Percentiles rank a stretch among this genome's conserved stretches.
Evolutionary conservation across 306 rosid species (phyloP).

Genomic region (Vigna radiata): DNA sequence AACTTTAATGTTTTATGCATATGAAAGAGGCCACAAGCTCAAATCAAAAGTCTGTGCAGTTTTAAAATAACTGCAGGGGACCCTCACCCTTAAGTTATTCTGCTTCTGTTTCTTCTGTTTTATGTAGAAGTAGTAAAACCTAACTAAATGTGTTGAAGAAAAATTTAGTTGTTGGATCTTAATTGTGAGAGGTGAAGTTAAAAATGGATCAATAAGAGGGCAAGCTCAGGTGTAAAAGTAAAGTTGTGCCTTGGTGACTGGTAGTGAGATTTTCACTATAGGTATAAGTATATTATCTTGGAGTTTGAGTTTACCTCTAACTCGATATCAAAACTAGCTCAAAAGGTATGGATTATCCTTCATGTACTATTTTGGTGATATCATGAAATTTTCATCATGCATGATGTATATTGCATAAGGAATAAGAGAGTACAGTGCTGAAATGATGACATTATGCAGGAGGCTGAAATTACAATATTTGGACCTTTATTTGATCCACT

Average conservation of each 20-base stretch:
- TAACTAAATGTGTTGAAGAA: background rate
- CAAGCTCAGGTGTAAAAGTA: background rate
- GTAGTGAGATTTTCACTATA: background rate
- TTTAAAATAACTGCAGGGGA: background rate
- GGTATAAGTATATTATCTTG: background rate
- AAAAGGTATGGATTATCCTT: background rate
- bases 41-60: background rate
- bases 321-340: background rate
- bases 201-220: background rate
- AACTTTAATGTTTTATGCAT: too few species aligned
- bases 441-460: conserved; percentile 35
- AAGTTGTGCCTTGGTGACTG: background rate
- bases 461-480: conserved; percentile 49
- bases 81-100: background rate
- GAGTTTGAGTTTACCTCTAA: background rate
- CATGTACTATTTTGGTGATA: too few species aligned
- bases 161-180: background rate
- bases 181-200: background rate
- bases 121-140: background rate
- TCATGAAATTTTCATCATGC: too few species aligned
- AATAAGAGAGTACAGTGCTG: background rate
- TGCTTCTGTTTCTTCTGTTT: background rate
- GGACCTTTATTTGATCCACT: conserved; percentile 55
- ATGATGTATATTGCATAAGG: background rate
- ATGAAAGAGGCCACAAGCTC: too few species aligned